Evolutionary conservation across 1,139 yeast genomes (phyloP), one percentile per base, ranked within the genome.

Genomic region (Protomyces pachydermus): DNA sequence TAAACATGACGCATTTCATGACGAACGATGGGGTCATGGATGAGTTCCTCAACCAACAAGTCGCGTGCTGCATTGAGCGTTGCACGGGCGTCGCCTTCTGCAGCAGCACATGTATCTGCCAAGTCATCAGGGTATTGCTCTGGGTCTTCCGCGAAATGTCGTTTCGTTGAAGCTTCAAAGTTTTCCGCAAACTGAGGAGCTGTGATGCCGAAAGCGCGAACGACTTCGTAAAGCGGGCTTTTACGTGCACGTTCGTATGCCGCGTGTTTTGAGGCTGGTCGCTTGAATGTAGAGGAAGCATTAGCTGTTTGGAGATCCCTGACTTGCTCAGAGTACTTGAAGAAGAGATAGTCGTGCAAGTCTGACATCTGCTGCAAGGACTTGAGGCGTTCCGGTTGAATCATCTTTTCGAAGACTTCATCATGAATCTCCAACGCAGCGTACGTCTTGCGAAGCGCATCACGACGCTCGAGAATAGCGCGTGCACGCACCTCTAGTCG

Each of bases 401-500:
- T 79, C 60, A 77, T 75, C 46, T 81, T 83, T 65, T 84, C 87
- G 67, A 83, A 83, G 20, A 84, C 77, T 54, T 82, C 80, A 73
- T 90, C 97, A 55, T 80, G 81, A 23, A 82, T 74, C 28, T 78
- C 78, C 67, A 91, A 76, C 18, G 82, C 77, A 25, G 81, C 79
- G 66, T 84, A 84, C 65, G 89, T 77, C 63, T 81, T 82, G 68
- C 81, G 81, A 38, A 87, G 83, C 53, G 86, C 82, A 64, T 81
- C 79, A 73, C 87, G 83, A 77, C 91, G 91, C 70, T 88, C 91
- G 66, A 88, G 80, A 56, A 91, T 78, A 9, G 96, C 87, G 72
- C 91, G 97, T 75, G 85, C 93, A 71, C 90, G 97, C 69, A 91
- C 82, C 73, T 93, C 98, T 61, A 91, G 81, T 69, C 84, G 86